Conservation (phyloP, 768 basidiomycete genomes). For the Guyanaporus albipodus region DNA sequence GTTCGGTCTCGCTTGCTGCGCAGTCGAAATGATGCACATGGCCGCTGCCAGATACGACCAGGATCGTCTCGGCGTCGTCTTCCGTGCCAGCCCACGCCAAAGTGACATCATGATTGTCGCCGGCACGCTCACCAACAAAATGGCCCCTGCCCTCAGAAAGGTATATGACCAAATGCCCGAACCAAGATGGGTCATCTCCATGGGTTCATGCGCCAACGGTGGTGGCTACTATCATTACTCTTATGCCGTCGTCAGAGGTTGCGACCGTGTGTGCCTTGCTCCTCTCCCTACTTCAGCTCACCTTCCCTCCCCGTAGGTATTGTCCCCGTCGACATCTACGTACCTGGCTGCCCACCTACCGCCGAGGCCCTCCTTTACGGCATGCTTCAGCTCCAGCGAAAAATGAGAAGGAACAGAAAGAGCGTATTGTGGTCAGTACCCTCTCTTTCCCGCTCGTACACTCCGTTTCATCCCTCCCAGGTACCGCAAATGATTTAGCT, state of each 20-base stretch:
- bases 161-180: conserved; percentile 99
- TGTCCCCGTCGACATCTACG: conserved; percentile 97
- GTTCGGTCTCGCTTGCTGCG: conserved; percentile 96
- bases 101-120: conserved; percentile 99
- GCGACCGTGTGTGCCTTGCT: conserved; percentile 70
- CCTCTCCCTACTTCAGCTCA: conserved; percentile 9
- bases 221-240: conserved; percentile 98
- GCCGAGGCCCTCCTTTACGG: conserved; percentile 98
- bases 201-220: conserved; percentile 99
- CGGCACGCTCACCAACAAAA: conserved; percentile 98
- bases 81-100: conserved; percentile 98
- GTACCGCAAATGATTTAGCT: conserved; percentile 25
- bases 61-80: conserved; percentile 94
- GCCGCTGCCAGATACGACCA: conserved; percentile 98
- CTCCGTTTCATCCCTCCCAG: conserved; percentile 9
- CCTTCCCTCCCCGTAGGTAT: conserved; percentile 53
- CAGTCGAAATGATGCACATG: conserved; percentile 99
- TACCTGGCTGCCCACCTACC: conserved; percentile 90
- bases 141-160: conserved; percentile 96
- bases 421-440: conserved; percentile 73
- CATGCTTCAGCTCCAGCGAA: conserved; percentile 94
- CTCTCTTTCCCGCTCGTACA: no score
- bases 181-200: conserved; percentile 99
- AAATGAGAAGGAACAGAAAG: conserved; percentile 88
- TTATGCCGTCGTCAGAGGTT: conserved; percentile 97